A percentile compares a stretch with the other conserved stretches of the same genome.
phyloP scores from a whole-genome alignment of 1,139 yeast species.

The Yamadazyma dendronema region DNA sequence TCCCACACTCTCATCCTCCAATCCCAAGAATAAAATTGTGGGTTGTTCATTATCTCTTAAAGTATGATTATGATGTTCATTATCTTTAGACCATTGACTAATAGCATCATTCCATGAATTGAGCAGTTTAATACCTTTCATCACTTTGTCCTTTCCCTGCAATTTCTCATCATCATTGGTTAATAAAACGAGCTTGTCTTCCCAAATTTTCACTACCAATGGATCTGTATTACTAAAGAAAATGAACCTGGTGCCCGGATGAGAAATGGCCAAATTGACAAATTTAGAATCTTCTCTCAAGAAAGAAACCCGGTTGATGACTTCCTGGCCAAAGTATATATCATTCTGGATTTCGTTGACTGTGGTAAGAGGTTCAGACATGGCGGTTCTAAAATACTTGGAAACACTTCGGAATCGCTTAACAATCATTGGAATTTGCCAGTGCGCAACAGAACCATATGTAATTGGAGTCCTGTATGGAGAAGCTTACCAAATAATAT shows the following conservation, averaged over 20 bases:
- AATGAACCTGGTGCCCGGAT: constrained; percentile 55
- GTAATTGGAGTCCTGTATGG: background rate
- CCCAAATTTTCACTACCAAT: constrained; percentile 30
- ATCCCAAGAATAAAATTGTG: constrained; percentile 62
- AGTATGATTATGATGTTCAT: constrained; percentile 33
- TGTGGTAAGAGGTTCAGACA: constrained; percentile 16
- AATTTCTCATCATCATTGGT: constrained; percentile 35
- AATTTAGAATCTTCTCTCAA: constrained; percentile 66
- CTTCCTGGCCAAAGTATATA: constrained; percentile 52
- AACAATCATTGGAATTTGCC: constrained; percentile 7
- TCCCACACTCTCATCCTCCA: constrained; percentile 55
- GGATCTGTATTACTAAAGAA: constrained; percentile 44
- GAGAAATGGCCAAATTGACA: constrained; percentile 50
- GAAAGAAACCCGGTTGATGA: constrained; percentile 77
- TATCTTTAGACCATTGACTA: constrained; percentile 28
- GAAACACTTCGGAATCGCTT: constrained; percentile 12
- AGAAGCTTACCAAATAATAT: too few species aligned
- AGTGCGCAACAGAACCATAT: background rate
- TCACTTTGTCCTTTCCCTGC: constrained; percentile 13
- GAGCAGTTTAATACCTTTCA: constrained; percentile 18
- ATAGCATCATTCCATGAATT: constrained; percentile 25
- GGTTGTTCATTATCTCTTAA: constrained; percentile 37
- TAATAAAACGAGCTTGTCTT: constrained; percentile 31
- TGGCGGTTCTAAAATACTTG: constrained; percentile 13
- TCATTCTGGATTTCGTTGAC: constrained; percentile 28